phyloP scores from a whole-genome alignment of 2,329 filamentous ascomycete genomes.

The Pezicula rhizophila region DNA sequence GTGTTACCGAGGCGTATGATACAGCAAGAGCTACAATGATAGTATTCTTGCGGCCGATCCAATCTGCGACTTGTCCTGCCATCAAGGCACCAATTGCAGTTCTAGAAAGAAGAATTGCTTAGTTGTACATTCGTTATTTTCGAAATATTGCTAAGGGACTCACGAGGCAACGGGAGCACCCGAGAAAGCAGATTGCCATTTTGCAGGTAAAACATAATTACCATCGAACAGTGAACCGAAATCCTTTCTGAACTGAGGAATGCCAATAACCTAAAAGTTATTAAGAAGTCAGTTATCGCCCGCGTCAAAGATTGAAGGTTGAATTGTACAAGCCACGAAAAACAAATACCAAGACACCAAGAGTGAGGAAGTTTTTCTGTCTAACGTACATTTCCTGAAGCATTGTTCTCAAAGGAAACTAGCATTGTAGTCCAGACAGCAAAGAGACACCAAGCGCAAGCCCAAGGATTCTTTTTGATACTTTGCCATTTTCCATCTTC shows the following conservation, averaged over 20 bases:
- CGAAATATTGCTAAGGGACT: slow-evolving; percentile 6
- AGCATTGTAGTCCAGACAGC: slow-evolving; percentile 34
- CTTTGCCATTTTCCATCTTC: background rate
- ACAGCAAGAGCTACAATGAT: background rate
- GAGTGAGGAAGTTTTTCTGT: too few species aligned
- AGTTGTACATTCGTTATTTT: background rate
- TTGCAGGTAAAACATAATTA: slow-evolving; percentile 33
- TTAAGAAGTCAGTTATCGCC: too few species aligned
- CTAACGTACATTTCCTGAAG: slow-evolving; percentile 28
- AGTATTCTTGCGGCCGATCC: slow-evolving; percentile 8
- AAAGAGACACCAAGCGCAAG: slow-evolving; percentile 30
- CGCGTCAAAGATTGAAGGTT: too few species aligned
- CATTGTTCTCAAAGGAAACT: slow-evolving; percentile 35
- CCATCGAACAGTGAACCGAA: slow-evolving; percentile 32
- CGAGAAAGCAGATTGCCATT: slow-evolving; percentile 38
- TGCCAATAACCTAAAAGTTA: slow-evolving; percentile 22
- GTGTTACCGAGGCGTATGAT: slow-evolving; percentile 14
- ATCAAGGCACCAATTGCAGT: slow-evolving; percentile 27
- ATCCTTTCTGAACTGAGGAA: slow-evolving; percentile 36
- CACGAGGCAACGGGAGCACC: slow-evolving; percentile 34
- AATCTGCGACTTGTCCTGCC: slow-evolving; percentile 30
- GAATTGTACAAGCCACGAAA: too few species aligned
- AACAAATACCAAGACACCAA: too few species aligned
- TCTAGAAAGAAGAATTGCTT: background rate
- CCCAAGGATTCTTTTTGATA: background rate